Percentiles rank a stretch among this genome's conserved stretches.
phyloP scores from a whole-genome alignment of 768 basidiomycete species.

The Lactarius deliciosus region DNA sequence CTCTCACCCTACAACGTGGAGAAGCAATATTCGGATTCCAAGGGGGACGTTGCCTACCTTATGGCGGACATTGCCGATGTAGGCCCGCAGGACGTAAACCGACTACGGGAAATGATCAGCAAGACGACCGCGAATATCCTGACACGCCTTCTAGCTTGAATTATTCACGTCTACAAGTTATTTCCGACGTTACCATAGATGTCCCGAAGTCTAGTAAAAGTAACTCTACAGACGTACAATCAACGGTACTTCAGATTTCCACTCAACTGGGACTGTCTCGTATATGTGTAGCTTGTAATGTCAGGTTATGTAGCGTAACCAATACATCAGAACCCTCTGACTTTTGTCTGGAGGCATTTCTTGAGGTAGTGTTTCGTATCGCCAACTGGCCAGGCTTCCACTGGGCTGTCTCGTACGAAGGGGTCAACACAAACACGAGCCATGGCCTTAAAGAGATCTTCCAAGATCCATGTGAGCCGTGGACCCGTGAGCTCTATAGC shows the following conservation, averaged over 20 bases:
- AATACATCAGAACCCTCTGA: constrained; percentile 37
- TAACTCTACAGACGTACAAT: constrained; percentile 6
- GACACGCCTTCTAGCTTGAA: constrained; percentile 73
- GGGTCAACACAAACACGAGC: constrained; percentile 68
- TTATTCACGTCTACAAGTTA: background rate
- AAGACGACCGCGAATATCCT: constrained; percentile 84
- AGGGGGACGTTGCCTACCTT: constrained; percentile 89
- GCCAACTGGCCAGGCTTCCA: constrained; percentile 48
- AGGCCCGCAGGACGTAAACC: constrained; percentile 73
- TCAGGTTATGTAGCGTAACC: constrained; percentile 18
- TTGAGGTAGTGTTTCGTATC: constrained; percentile 53
- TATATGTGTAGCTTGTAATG: constrained; percentile 21
- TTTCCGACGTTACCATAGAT: background rate
- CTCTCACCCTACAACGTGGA: constrained; percentile 96
- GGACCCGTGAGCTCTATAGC: constrained; percentile 93
- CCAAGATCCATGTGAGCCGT: constrained; percentile 75
- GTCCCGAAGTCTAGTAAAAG: background rate
- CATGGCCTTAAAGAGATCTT: constrained; percentile 75
- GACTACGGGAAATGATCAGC: constrained; percentile 74
- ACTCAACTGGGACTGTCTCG: constrained; percentile 26
- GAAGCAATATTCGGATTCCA: constrained; percentile 99
- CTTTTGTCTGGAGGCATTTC: constrained; percentile 64
- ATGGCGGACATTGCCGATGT: constrained; percentile 97
- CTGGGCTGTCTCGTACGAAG: constrained; percentile 44
- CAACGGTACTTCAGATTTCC: constrained; percentile 20